phyloP scores from a whole-genome alignment of 129 eudicot genomes.

The Deinandra increscens region DNA sequence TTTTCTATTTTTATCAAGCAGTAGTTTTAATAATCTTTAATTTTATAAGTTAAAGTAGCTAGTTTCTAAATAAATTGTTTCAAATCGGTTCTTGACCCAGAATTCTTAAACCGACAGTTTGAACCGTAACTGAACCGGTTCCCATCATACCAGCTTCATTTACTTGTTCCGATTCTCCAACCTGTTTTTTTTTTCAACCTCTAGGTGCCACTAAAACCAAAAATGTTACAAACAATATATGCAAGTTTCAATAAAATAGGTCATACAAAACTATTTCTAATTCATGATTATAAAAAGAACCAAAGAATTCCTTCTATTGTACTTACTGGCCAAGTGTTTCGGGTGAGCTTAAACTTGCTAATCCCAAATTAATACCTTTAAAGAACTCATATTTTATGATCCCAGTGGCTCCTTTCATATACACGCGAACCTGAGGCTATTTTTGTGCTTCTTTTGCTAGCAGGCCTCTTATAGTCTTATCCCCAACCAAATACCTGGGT shows the following conservation, averaged over 20 bases:
- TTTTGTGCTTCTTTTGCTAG: conserved; percentile 64
- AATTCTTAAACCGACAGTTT: too few relatives aligned
- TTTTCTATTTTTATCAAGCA: too few relatives aligned
- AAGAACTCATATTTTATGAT: conserved; percentile 63
- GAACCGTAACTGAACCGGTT: too few relatives aligned
- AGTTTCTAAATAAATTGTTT: too few relatives aligned
- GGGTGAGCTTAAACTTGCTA: conserved; percentile 54
- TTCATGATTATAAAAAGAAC: conserved; percentile 50
- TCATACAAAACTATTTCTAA: conserved; percentile 24
- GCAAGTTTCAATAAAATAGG: background rate
- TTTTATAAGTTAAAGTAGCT: too few relatives aligned
- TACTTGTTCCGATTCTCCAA: too few relatives aligned
- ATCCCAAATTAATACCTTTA: conserved; percentile 65
- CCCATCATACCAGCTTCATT: too few relatives aligned
- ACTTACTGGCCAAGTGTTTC: conserved; percentile 14
- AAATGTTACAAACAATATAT: conserved; percentile 6
- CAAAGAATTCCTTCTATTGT: conserved; percentile 35
- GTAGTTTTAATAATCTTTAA: too few relatives aligned
- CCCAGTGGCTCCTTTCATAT: conserved; percentile 55
- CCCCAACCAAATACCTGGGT: background rate
- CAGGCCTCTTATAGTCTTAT: conserved; percentile 25
- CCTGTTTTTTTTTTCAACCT: too few relatives aligned
- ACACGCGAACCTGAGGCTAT: conserved; percentile 42
- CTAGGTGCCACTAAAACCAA: background rate
- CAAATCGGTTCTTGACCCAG: too few relatives aligned